Evolutionary conservation across 331 rosid genomes (phyloP).

Genomic region (Phaseolus coccineus): DNA sequence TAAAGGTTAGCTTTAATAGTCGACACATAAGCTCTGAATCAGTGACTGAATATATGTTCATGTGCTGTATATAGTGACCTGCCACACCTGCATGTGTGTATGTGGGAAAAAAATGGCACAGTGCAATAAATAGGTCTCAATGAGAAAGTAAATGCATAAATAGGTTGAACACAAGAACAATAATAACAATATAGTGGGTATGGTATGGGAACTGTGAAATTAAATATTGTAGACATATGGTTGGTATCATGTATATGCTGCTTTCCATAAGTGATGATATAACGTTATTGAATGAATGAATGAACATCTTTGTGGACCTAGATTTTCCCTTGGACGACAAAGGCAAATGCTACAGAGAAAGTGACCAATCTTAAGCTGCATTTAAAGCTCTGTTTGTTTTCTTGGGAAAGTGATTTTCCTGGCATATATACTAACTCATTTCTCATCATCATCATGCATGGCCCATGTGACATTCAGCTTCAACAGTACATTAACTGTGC

Average conservation of each 20-base stretch:
- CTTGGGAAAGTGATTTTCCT: slow-evolving; percentile 46
- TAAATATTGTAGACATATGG: slow-evolving; percentile 21
- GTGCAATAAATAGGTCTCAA: slow-evolving; percentile 9
- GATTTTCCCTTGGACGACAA: slow-evolving; percentile 41
- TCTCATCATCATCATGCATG: slow-evolving; percentile 29
- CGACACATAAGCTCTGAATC: slow-evolving; percentile 36
- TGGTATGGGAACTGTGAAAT: slow-evolving; percentile 14
- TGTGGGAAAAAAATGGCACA: slow-evolving; percentile 28
- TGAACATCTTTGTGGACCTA: slow-evolving; percentile 47
- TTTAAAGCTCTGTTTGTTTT: slow-evolving; percentile 49
- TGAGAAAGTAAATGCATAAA: slow-evolving; percentile 23
- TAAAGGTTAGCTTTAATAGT: slow-evolving; percentile 29
- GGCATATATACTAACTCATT: slow-evolving; percentile 22
- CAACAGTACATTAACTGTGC: slow-evolving; percentile 27
- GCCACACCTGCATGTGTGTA: slow-evolving; percentile 11
- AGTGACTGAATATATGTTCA: slow-evolving; percentile 12
- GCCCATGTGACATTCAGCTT: slow-evolving; percentile 40
- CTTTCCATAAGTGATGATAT: slow-evolving; percentile 36
- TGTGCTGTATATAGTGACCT: slow-evolving; percentile 20
- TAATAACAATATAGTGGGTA: not conserved
- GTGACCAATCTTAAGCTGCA: slow-evolving; percentile 55
- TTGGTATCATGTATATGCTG: slow-evolving; percentile 37
- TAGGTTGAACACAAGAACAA: not conserved
- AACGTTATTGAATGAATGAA: not conserved
- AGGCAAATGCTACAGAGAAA: slow-evolving; percentile 46